Percentiles rank a stretch among this genome's conserved stretches.
Evolutionary conservation across 139 green algal species (phyloP).

Genomic region (Chlamydomonas applanata): DNA sequence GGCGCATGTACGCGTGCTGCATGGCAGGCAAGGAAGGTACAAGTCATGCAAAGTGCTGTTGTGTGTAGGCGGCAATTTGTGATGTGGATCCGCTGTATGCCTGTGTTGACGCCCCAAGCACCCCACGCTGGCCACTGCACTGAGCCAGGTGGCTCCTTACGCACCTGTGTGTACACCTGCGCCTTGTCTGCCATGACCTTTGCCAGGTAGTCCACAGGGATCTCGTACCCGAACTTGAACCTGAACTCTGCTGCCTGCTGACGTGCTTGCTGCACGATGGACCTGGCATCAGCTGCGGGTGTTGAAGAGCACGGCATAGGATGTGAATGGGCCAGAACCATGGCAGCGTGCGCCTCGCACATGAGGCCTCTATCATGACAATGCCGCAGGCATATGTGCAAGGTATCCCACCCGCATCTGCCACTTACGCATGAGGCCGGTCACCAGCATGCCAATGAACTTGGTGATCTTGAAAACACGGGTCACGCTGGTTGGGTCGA

Average conservation of each 20-base stretch:
- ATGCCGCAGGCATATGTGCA: too few species aligned
- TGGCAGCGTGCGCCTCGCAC: too few species aligned
- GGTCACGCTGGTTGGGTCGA: constrained; percentile 87
- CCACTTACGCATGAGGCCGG: constrained; percentile 63
- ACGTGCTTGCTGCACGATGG: constrained; percentile 86
- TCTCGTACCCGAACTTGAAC: constrained; percentile 95
- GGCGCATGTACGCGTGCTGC: constrained; percentile 91
- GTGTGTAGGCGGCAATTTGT: background rate
- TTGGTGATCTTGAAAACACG: constrained; percentile 90
- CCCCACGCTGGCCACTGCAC: background rate
- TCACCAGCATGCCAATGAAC: constrained; percentile 90
- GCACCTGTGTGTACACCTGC: constrained; percentile 96
- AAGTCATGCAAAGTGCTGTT: background rate
- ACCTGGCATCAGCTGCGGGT: constrained; percentile 75
- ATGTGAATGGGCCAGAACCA: background rate
- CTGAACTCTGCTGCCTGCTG: constrained; percentile 90
- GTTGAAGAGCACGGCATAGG: background rate
- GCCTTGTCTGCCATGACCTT: constrained; percentile 90
- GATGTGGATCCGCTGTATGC: background rate
- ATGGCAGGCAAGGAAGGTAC: background rate
- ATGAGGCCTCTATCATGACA: too few species aligned
- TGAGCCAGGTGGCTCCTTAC: background rate
- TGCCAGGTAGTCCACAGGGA: constrained; percentile 91
- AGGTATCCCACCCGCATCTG: background rate
- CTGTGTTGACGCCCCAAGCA: too few species aligned